Evolutionary conservation across 73 alveolate species (phyloP), one percentile per base, ranked within the genome.

Genomic region (Tetrahymena borealis): DNA sequence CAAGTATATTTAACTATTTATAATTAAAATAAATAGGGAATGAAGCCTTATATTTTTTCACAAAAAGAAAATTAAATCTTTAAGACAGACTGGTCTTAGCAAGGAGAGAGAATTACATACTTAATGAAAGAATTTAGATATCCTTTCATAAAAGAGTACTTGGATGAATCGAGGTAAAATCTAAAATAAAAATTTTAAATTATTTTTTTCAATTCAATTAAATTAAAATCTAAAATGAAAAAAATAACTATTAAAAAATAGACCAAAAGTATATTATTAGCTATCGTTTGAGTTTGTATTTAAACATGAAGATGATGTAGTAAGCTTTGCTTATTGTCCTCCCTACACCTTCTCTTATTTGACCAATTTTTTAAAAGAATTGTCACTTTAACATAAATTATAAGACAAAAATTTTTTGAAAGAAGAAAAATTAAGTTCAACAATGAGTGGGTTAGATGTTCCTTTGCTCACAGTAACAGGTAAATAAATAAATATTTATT

Each of bases 41-140:
- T 97, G 96, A 94, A 94, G 92, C 96, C 97, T 78, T 94, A 96
- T 94, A 94, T 96, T 91, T 97, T 96, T 95, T 95, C 98, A 38
- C 41, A 94, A 77, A 96, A 94, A 95, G 95, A 90, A 77, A 96
- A 97, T n/a, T 43, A 42, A 1, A 95, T 94, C 77, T 94, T 93
- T 43, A 95, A 95, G 91, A 37, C 95, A 91, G 98, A 95, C 15
- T 96, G 98, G 98, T 94, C 94, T 38, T 42, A 96, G 20, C 96
- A 94, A 77, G 96, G 98, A 60, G 92, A 36, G 38, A 96, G 95
- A 94, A 32, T 93, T n/a, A 91, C 91, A 18, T 96, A 91, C 92
- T 92, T 91, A 90, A 15, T n/a, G 32, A 92, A 94, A 78, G 79
- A 92, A 13, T 28, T 91, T 33, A 85, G 94, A 38, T 90, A 96